A percentile compares a stretch with the other conserved stretches of the same genome.
phyloP scores from a whole-genome alignment of 2,329 filamentous ascomycete species.

The Epichloe gansuensis region DNA sequence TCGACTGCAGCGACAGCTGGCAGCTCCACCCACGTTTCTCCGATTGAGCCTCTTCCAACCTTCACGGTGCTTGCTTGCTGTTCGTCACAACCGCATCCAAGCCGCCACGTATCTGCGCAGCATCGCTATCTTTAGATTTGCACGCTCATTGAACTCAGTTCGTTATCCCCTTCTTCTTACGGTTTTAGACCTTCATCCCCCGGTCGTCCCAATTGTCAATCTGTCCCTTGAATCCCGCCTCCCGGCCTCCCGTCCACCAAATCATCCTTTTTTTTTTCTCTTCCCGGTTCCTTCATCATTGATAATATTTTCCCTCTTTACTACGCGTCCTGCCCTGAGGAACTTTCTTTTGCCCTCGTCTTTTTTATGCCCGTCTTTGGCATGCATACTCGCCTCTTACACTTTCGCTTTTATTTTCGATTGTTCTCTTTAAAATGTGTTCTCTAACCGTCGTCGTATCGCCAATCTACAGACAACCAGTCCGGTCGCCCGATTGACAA shows the following conservation, averaged over 20 bases:
- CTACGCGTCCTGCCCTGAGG: not conserved
- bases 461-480: slow-evolving; percentile 33
- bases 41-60: slow-evolving; percentile 6
- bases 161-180: slow-evolving; percentile 13
- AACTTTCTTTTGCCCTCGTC: slow-evolving; percentile 6
- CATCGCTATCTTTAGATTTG: slow-evolving; percentile 13
- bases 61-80: slow-evolving; percentile 6
- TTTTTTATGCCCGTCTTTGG: not conserved
- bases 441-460: slow-evolving; percentile 44
- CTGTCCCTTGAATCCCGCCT: slow-evolving; percentile 1
- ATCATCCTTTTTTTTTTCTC: not conserved
- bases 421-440: slow-evolving; percentile 26
- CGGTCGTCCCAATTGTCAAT: slow-evolving; percentile 6
- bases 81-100: not conserved
- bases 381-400: slow-evolving; percentile 10
- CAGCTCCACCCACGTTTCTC: slow-evolving; percentile 7
- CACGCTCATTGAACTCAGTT: slow-evolving; percentile 21
- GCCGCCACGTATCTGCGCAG: slow-evolving; percentile 12
- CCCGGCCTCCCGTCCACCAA: not conserved
- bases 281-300: slow-evolving; percentile 6
- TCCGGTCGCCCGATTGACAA: slow-evolving; percentile 10
- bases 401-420: slow-evolving; percentile 12
- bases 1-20: slow-evolving; percentile 3
- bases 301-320: slow-evolving; percentile 9
- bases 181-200: slow-evolving; percentile 8